Evolutionary conservation across 805 yeast species (phyloP), one percentile per base, ranked within the genome.

Genomic region (Ogataea pilisensis): DNA sequence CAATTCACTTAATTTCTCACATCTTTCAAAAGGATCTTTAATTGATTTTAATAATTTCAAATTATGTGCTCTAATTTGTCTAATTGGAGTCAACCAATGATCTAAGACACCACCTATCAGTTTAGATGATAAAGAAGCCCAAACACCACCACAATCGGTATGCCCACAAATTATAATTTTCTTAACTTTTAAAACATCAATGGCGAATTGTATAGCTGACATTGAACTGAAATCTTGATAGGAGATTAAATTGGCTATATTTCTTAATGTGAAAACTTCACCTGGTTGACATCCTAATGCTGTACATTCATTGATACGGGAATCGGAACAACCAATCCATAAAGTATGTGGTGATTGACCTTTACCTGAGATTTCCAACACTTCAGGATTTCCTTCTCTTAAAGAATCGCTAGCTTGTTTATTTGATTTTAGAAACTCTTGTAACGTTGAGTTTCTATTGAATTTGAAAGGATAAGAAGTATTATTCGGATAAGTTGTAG

Each of bases 281-380:
- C 98, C 98, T 1, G 96, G 96, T 19, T 79, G 67, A n/a, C 88
- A 78, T 37, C 75, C 80, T 5, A 81, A 70, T 20, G 88, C 70
- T 41, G 87, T 79, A 32, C 74, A 70, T 58, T 90, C 97, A 49
- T 89, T 85, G 42, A 86, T 83, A 53, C 98, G 78, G 2, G 96
- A 86, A 61, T 90, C 98, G 3, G 95, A 82, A 60, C 98, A 90
- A 3, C 96, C 95, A 45, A 90, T 83, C 90, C 96, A 89, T 36
- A 91, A 66, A 4, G 96, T 87, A 63, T 87, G 93, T 16, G 98
- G 98, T n/a, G 77, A 60, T 64, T 89, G 97, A 38, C 96, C 96
- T 54, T 76, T 69, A 2, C 81, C 90, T 53, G 87, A 86, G 45
- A 65, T 51, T 30, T 76, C 77, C 57, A 85, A 73, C 8, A 85